phyloP scores from a whole-genome alignment of 306 rosid species.

The Lathyrus oleraceus region DNA sequence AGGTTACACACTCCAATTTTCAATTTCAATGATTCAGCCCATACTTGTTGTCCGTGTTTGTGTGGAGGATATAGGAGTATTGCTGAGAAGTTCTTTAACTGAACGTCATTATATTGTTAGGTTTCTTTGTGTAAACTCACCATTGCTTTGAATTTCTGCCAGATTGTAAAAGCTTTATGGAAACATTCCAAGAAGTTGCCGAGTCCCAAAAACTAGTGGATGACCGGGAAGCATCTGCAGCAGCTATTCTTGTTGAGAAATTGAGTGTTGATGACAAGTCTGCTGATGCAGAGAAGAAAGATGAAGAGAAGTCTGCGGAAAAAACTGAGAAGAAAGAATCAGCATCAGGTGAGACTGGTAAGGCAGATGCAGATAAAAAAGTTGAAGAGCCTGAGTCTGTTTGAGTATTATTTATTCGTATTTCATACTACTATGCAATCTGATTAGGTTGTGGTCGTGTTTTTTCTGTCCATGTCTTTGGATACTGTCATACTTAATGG shows the following conservation, averaged over 20 bases:
- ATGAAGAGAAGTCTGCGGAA: slow-evolving; percentile 44
- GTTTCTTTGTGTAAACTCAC: background rate
- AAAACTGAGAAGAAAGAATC: slow-evolving; percentile 41
- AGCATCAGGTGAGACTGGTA: slow-evolving; percentile 37
- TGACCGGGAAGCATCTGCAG: slow-evolving; percentile 53
- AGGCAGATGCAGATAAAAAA: slow-evolving; percentile 53
- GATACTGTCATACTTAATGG: slow-evolving; percentile 39
- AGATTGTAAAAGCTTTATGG: slow-evolving; percentile 91
- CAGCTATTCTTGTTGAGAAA: slow-evolving; percentile 74
- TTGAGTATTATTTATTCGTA: slow-evolving; percentile 41
- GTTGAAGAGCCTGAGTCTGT: slow-evolving; percentile 57
- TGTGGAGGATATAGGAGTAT: background rate
- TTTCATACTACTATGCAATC: slow-evolving; percentile 40
- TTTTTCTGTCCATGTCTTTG: slow-evolving; percentile 45
- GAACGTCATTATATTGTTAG: background rate
- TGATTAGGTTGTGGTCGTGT: slow-evolving; percentile 50
- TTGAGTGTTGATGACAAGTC: slow-evolving; percentile 73
- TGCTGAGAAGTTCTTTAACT: background rate
- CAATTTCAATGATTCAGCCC: background rate
- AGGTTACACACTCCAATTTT: background rate
- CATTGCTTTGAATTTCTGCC: slow-evolving; percentile 4
- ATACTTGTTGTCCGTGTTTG: background rate
- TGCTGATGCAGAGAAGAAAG: slow-evolving; percentile 39
- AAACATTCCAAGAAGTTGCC: slow-evolving; percentile 84
- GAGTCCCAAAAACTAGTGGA: slow-evolving; percentile 79